Evolutionary conservation across 108 stramenopile genomes (phyloP), one percentile per base, ranked within the genome.

Genomic region (Nitzschia sp.): DNA sequence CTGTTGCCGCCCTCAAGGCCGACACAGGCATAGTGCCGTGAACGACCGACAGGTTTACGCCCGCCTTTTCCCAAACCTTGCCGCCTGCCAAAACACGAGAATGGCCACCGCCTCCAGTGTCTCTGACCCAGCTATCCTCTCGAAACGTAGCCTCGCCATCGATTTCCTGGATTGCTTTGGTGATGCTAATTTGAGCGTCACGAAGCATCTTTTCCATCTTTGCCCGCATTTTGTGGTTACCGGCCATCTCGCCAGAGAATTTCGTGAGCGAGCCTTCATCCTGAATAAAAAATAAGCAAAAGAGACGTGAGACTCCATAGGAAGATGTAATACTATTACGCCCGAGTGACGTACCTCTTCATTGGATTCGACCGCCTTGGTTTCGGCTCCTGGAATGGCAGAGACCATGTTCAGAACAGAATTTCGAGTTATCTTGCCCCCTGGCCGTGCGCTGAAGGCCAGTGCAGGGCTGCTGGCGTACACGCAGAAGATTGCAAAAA

Each of bases 41-140:
- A 0, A 98, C 97, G 2, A 98, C 96, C 21, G 85, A 88, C 2
- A 98, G 82, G 78, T 95, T 95, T 28, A 96, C 95, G 18, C 98
- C 98, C 0, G 97, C 98, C 87, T 98, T 98, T 77, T 98, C 98
- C 47, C 81, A 98, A 21, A 98, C 97, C 45, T 92, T 93, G 26
- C 97, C 97, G 54, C 81, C 84, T 35, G 61, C 35, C 51, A 98
- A 71, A 2, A 98, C 98, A 42, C 96, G 84, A 15, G 94, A 94
- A 75, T 95, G 91, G 45, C 98, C 98, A 1, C 98, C 98, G 17
- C 97, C 97, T 15, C 96, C 96, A 59, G 90, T 94, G 59, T 83
- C 85, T 31, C 98, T 81, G 15, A 73, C 76, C 98, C 98, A 98
- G 29, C 70, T 77, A 68, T 98, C 98, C 70, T 93, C 87, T 56